Evolutionary conservation across 179 eudicot species (phyloP).

Genomic region (Drosera spatulata): DNA sequence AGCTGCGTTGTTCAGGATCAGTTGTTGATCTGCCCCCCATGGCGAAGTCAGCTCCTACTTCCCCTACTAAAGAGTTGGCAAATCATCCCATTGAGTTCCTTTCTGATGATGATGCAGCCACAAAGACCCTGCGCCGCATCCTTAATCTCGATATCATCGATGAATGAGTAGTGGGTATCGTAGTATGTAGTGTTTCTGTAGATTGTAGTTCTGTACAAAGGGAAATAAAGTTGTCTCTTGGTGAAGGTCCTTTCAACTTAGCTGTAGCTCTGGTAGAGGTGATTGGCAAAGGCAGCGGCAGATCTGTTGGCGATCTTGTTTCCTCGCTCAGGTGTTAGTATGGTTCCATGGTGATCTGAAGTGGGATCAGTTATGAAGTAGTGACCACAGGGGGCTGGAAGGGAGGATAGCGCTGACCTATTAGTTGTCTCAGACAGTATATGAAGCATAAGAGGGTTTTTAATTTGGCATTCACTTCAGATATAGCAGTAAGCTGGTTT

Average conservation of each 20-base stretch:
- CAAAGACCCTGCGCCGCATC: constrained; percentile 54
- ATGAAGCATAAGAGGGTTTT: too few species aligned
- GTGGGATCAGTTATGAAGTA: too few species aligned
- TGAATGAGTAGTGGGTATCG: constrained; percentile 13
- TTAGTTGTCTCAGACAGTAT: too few species aligned
- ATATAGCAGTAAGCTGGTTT: too few species aligned
- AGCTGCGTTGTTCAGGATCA: constrained; percentile 25
- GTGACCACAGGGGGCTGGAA: too few species aligned
- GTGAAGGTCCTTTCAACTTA: background rate
- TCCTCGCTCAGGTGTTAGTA: too few species aligned
- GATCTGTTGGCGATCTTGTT: too few species aligned
- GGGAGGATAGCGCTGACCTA: too few species aligned
- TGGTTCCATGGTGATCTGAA: too few species aligned
- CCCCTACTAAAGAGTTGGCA: constrained; percentile 33
- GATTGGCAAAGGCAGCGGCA: too few species aligned
- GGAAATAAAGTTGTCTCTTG: constrained; percentile 11
- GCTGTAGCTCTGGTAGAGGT: too few species aligned
- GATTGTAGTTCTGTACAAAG: background rate
- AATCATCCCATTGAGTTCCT: constrained; percentile 13
- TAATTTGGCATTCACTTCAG: too few species aligned
- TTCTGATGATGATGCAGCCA: constrained; percentile 34
- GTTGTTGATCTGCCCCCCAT: constrained; percentile 24
- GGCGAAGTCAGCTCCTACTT: constrained; percentile 59
- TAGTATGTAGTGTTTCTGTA: constrained; percentile 6
- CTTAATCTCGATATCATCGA: constrained; percentile 50